Percentiles rank a stretch among this genome's conserved stretches.
These are phyloP conservation scores for Niebla homalea DNA, from an alignment of 495 filamentous ascomycete genomes.

Conservation along the genomic window DNA sequence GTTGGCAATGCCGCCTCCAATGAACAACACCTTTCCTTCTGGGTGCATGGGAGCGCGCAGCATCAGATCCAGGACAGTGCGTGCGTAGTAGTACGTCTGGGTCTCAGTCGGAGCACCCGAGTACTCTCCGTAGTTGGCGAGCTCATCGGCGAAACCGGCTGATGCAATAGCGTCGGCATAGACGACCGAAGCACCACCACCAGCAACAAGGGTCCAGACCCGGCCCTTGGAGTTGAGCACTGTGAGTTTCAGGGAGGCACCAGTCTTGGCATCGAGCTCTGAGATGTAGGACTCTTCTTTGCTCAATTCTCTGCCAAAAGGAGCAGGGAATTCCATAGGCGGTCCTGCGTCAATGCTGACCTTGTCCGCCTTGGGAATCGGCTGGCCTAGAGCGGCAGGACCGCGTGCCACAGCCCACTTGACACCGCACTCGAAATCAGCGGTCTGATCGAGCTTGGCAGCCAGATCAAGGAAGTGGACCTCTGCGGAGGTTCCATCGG, in stretches of 20 bases:
- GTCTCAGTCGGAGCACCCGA: conserved; percentile 96
- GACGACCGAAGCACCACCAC: conserved; percentile 98
- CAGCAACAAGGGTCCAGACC: conserved; percentile 95
- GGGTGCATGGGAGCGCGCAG: conserved; percentile 73
- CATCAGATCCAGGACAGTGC: conserved; percentile 95
- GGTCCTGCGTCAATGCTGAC: conserved; percentile 93
- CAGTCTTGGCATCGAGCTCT: conserved; percentile 97
- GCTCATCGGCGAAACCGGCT: conserved; percentile 84
- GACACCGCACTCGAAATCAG: conserved; percentile 96
- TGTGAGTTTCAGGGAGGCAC: conserved; percentile 95
- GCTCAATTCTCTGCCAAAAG: conserved; percentile 92
- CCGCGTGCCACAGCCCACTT: conserved; percentile 96
- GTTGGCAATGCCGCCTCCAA: conserved; percentile 99
- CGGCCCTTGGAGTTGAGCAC: conserved; percentile 84
- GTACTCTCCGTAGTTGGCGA: conserved; percentile 99
- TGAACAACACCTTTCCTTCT: conserved; percentile 97
- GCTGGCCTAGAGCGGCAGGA: conserved; percentile 72
- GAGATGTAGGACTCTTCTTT: conserved; percentile 99
- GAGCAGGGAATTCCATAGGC: conserved; percentile 96
- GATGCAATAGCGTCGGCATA: conserved; percentile 98
- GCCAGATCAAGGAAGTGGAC: conserved; percentile 98
- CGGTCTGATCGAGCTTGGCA: conserved; percentile 97
- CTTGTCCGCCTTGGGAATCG: conserved; percentile 49
- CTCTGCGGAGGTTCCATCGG: conserved; percentile 75
- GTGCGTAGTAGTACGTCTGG: conserved; percentile 96